Evolutionary conservation across 1,284 basidiomycete genomes (phyloP).

Genomic region (Takashimella tepidaria): DNA sequence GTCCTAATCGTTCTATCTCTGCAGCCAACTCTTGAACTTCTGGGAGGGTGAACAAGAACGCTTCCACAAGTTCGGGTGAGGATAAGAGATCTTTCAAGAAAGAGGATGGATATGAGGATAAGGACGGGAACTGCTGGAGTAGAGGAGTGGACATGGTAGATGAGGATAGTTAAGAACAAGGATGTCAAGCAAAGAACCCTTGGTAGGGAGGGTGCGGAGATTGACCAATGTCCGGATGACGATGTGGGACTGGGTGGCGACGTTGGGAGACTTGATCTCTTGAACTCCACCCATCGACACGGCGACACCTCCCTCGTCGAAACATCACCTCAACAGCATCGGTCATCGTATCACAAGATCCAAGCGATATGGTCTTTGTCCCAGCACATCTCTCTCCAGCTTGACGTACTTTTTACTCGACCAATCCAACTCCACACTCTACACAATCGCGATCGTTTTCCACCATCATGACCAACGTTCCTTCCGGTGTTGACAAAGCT

Average conservation of each 20-base stretch:
- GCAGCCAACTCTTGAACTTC: constrained; percentile 67
- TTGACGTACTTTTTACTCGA: background rate
- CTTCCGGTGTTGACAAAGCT: constrained; percentile 12
- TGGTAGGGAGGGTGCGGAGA: background rate
- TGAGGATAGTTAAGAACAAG: background rate
- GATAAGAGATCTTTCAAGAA: constrained; percentile 73
- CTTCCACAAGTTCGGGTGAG: constrained; percentile 78
- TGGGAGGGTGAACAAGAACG: constrained; percentile 71
- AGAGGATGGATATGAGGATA: constrained; percentile 35
- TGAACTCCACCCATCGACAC: too few relatives aligned
- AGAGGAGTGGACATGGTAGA: constrained; percentile 40
- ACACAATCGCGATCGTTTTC: too few relatives aligned
- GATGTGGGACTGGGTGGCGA: too few relatives aligned
- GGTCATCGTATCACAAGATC: too few relatives aligned
- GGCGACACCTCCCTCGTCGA: too few relatives aligned
- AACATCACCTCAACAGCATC: too few relatives aligned
- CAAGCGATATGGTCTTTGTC: background rate
- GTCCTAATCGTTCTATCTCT: constrained; percentile 67
- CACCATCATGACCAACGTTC: constrained; percentile 8
- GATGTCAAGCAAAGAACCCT: background rate
- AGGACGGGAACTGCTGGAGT: constrained; percentile 43
- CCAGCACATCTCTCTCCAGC: background rate
- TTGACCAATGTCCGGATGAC: background rate
- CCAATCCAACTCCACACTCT: background rate
- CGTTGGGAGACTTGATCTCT: too few relatives aligned